Conservation (phyloP, 768 basidiomycete species). For the Austroboletus eburneus region DNA sequence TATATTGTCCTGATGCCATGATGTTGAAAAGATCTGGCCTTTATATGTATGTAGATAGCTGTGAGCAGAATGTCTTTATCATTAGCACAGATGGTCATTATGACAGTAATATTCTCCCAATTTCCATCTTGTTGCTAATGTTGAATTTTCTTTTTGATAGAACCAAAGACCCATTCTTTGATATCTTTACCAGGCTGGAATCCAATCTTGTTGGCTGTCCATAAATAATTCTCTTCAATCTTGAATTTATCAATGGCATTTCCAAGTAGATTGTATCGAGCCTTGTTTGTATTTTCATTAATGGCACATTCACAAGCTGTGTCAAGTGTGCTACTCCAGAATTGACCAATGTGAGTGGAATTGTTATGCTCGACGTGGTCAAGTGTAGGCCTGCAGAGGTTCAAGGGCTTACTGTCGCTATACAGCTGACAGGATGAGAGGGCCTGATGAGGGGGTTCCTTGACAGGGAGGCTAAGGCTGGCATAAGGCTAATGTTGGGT, state of each 20-base stretch:
- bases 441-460: too few species aligned
- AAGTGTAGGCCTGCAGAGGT: too few species aligned
- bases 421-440: too few species aligned
- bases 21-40: conserved; percentile 19
- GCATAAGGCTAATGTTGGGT: too few species aligned
- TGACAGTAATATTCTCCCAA: conserved; percentile 21
- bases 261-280: conserved; percentile 33
- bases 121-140: conserved; percentile 4
- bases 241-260: conserved; percentile 9
- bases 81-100: conserved; percentile 41
- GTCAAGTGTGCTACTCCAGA: background rate
- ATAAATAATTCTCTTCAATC: conserved; percentile 7
- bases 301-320: conserved; percentile 18
- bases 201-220: conserved; percentile 15
- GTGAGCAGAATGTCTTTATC: conserved; percentile 35
- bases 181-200: conserved; percentile 6
- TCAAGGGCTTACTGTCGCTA: too few species aligned
- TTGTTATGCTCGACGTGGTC: too few species aligned
- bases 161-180: conserved; percentile 5
- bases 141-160: too few species aligned
- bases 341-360: too few species aligned
- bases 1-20: conserved; percentile 19
- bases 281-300: conserved; percentile 29
- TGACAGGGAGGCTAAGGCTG: too few species aligned
- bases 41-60: conserved; percentile 29